Evolutionary conservation across 2,329 filamentous ascomycete genomes (phyloP), one percentile per base, ranked within the genome.

Genomic region (Penicillium sp.): DNA sequence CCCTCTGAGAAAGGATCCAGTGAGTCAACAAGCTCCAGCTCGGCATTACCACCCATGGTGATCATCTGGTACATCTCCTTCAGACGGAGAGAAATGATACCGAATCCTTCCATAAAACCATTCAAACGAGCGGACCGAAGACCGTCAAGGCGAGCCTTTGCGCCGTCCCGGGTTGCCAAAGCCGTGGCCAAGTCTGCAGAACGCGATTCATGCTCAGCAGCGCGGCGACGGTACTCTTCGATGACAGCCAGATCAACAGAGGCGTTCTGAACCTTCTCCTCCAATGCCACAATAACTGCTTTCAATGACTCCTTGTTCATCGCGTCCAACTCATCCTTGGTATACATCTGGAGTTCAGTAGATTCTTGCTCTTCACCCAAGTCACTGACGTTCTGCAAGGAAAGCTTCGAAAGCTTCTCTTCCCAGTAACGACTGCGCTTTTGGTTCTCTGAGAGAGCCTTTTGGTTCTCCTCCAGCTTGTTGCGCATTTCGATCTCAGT

Each of bases 61-160:
- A 99, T 99, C 93, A 99, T 97, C 74, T 99, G 95, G 78, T 99
- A 99, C 95, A 99, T 99, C 72, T 99, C 95, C 80, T 99, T 99
- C 46, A 99, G 82, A 1, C 93, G 90, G 24, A 97, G 82, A 1
- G 93, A 98, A 75, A 99, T 99, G 61, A 87, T 89, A 69, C 89
- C 89, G 79, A 99, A 98, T 39, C 96, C 95, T 72, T 96, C 91
- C 93, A 98, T 98, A 83, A 99, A 99, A 35, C 95, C 93, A 67
- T 97, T 93, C 8, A 98, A 82, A 29, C 95, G 90, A 49, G 96
- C 82, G 14, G 91, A 90, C 13, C 95, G 90, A 52, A 99, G 86
- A 64, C 97, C 92, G 69, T 98, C 93, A 66, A 93, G 92, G 9
- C 92, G 89, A 72, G 91, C 90, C 83, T 98, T 99, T 64, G 91